These are phyloP conservation scores for Irpex lacteus DNA, from an alignment of 1,284 basidiomycete genomes.

Conservation along the genomic window DNA sequence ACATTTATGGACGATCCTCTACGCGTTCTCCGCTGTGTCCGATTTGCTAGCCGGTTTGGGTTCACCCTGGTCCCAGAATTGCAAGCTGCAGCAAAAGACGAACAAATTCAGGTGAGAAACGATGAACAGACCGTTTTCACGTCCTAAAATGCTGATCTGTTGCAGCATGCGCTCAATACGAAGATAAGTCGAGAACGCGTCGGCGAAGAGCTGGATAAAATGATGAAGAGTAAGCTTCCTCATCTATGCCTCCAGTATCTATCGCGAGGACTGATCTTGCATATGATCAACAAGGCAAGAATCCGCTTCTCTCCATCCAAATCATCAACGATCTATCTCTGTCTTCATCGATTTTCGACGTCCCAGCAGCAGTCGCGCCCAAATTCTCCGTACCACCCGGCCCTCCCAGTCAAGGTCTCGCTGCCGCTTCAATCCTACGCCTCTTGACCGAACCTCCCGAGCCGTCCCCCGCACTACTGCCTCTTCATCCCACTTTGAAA, in stretches of 20 bases:
- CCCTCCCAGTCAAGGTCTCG: slow-evolving; percentile 40
- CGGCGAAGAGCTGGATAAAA: slow-evolving; percentile 88
- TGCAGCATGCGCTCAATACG: slow-evolving; percentile 63
- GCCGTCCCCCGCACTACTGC: slow-evolving; percentile 28
- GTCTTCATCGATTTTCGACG: slow-evolving; percentile 69
- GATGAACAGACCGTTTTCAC: slow-evolving; percentile 4
- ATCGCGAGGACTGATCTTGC: background rate
- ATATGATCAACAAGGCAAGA: slow-evolving; percentile 44
- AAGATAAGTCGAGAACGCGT: slow-evolving; percentile 92
- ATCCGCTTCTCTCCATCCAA: slow-evolving; percentile 73
- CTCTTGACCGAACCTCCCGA: slow-evolving; percentile 36
- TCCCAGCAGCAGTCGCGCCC: slow-evolving; percentile 43
- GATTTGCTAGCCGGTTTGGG: slow-evolving; percentile 90
- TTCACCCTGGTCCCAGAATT: slow-evolving; percentile 81
- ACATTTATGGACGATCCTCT: slow-evolving; percentile 97
- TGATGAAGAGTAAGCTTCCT: slow-evolving; percentile 71
- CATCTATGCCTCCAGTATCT: background rate
- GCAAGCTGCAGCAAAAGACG: slow-evolving; percentile 61
- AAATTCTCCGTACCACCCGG: slow-evolving; percentile 43
- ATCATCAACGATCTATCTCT: slow-evolving; percentile 71
- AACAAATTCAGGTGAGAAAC: slow-evolving; percentile 65
- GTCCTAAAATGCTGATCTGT: background rate
- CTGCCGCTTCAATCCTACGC: slow-evolving; percentile 60
- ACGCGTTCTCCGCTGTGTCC: slow-evolving; percentile 85
- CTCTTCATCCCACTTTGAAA: slow-evolving; percentile 47